Percentiles rank a stretch among this genome's conserved stretches.
Conservation (phyloP, 768 basidiomycete species). For the Tylopilus rubrobrunneus region DNA sequence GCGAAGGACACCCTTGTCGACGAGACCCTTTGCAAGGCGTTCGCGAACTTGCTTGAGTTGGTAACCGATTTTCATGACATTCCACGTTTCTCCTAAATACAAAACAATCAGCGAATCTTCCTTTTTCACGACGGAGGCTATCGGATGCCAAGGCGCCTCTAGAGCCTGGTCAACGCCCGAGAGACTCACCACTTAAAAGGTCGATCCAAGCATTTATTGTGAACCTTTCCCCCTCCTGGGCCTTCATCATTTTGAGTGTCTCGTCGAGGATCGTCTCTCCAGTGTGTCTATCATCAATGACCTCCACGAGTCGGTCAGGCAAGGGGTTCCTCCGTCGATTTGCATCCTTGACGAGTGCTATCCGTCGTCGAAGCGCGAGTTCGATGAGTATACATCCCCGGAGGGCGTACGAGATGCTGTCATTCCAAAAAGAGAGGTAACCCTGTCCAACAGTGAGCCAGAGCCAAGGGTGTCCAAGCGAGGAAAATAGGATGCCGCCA, state of each 20-base stretch:
- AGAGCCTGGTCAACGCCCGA: not conserved
- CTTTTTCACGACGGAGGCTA: not conserved
- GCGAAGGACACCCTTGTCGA: slow-evolving; percentile 97
- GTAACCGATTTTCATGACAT: slow-evolving; percentile 99
- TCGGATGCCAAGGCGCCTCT: not conserved
- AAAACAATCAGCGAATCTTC: not conserved
- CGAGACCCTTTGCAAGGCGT: slow-evolving; percentile 93
- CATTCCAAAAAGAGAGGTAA: slow-evolving; percentile 99
- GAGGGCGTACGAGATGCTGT: slow-evolving; percentile 98
- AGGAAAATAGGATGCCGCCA: slow-evolving; percentile 19
- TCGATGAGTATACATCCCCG: slow-evolving; percentile 98
- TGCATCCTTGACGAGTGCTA: slow-evolving; percentile 86
- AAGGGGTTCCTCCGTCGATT: slow-evolving; percentile 67
- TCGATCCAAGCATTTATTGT: slow-evolving; percentile 93
- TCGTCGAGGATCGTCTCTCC: slow-evolving; percentile 97
- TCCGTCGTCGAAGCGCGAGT: slow-evolving; percentile 90
- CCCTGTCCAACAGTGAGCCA: slow-evolving; percentile 52
- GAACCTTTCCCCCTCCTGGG: slow-evolving; percentile 50
- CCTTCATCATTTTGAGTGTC: slow-evolving; percentile 93
- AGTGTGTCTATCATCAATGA: slow-evolving; percentile 87
- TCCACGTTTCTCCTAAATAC: slow-evolving; percentile 94
- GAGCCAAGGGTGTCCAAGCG: slow-evolving; percentile 5
- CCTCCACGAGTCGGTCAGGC: slow-evolving; percentile 83
- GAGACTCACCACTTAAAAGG: slow-evolving; percentile 71
- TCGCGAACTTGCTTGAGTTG: slow-evolving; percentile 98